A percentile compares a stretch with the other conserved stretches of the same genome.
phyloP scores from a whole-genome alignment of 768 basidiomycete species.

The Auriscalpium microsporum region DNA sequence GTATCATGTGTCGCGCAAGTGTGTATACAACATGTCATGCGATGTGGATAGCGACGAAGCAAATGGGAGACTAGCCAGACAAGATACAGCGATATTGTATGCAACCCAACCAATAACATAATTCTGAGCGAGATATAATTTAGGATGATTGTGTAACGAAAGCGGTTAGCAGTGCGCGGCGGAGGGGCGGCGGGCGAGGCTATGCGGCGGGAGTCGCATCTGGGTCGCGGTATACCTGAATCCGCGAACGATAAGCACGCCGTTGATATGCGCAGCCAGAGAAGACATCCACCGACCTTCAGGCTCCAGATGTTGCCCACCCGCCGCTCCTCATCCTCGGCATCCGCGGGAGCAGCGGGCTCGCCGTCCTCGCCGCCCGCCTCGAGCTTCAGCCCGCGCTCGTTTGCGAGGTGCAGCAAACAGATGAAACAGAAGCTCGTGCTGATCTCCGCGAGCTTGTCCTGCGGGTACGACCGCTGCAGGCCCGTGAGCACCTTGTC shows the following conservation, averaged over 20 bases:
- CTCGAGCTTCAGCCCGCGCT: slow-evolving; percentile 84
- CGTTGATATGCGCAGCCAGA: background rate
- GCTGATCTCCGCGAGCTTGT: slow-evolving; percentile 97
- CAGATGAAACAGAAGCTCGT: slow-evolving; percentile 99
- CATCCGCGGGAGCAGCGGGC: slow-evolving; percentile 28
- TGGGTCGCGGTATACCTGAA: slow-evolving; percentile 39
- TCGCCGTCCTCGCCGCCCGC: slow-evolving; percentile 26
- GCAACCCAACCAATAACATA: too few relatives aligned
- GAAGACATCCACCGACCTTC: slow-evolving; percentile 39
- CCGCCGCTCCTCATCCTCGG: slow-evolving; percentile 33
- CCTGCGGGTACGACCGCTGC: slow-evolving; percentile 73
- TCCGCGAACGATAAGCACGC: background rate
- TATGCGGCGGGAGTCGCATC: slow-evolving; percentile 23
- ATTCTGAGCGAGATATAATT: too few relatives aligned
- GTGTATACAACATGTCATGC: too few relatives aligned
- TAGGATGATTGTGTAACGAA: background rate
- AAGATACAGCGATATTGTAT: too few relatives aligned
- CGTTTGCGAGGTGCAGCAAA: slow-evolving; percentile 90
- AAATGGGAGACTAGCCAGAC: too few relatives aligned
- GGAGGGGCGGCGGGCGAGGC: background rate
- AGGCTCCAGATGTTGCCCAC: slow-evolving; percentile 71
- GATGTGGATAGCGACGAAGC: too few relatives aligned
- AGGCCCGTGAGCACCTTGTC: slow-evolving; percentile 77
- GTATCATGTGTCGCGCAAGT: too few relatives aligned
- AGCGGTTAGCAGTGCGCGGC: background rate